Evolutionary conservation across 129 eudicot genomes (phyloP).

Genomic region (Escallonia herrerae): DNA sequence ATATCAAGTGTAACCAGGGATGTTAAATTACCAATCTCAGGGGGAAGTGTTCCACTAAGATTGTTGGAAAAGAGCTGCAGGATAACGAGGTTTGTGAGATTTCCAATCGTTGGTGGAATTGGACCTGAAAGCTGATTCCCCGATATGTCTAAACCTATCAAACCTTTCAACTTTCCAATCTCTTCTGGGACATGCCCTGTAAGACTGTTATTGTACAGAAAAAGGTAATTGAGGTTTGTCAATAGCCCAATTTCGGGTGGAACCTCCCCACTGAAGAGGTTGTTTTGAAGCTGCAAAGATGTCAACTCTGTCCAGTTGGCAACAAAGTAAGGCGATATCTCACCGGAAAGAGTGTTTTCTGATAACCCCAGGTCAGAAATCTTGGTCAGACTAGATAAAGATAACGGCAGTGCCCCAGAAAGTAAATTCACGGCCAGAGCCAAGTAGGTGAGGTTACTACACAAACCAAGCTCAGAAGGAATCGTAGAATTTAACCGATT

Average conservation of each 20-base stretch:
- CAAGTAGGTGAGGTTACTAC: constrained; percentile 46
- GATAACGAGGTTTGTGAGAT: constrained; percentile 25
- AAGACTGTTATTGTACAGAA: constrained; percentile 40
- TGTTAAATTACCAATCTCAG: constrained; percentile 52
- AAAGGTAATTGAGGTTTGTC: constrained; percentile 38
- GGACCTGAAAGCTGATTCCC: constrained; percentile 44
- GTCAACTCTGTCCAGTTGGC: constrained; percentile 46
- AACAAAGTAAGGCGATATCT: constrained; percentile 37
- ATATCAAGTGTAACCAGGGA: constrained; percentile 39
- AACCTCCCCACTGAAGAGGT: constrained; percentile 42
- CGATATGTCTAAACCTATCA: constrained; percentile 41
- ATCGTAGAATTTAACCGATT: constrained; percentile 49
- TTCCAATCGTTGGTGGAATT: constrained; percentile 55
- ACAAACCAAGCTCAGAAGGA: constrained; percentile 61
- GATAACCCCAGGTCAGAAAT: constrained; percentile 47
- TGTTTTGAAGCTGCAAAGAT: constrained; percentile 60
- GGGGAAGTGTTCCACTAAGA: constrained; percentile 60
- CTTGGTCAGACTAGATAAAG: constrained; percentile 47
- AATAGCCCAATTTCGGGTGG: constrained; percentile 55
- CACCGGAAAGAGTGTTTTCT: constrained; percentile 58
- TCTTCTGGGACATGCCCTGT: constrained; percentile 55
- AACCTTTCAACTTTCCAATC: constrained; percentile 40
- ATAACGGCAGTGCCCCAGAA: constrained; percentile 48
- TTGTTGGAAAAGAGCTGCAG: constrained; percentile 46
- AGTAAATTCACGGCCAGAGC: constrained; percentile 52